Base-by-base conservation (phyloP, 306 rosid species). In the Medicago lupulina region DNA sequence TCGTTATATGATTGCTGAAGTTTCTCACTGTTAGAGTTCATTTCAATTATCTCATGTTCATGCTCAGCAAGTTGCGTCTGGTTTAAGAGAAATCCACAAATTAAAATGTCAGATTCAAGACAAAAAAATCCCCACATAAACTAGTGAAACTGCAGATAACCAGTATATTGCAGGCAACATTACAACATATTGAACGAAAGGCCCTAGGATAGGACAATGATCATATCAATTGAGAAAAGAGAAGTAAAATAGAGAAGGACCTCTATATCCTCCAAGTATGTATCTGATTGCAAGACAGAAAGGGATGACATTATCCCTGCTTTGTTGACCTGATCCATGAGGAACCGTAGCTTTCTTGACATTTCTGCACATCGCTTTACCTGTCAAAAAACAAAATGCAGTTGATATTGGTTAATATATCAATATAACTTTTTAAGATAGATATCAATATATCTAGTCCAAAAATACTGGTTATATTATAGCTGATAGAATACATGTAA, bases 331-430 rank as follows among this genome's bases (percentile, higher is more conserved):
- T 96, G 98, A 83, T 96, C 99, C 84, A 88, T 96, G 80, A 92
- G 85, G 82, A 92, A 88, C 13, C 97, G 87, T 67, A 96, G 87
- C 89, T 92, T 96, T 83, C 99, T 90, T 79, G 92, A 92, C 99
- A 96, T 96, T 87, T 96, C 99, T 36, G 94, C 97, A 86, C 99
- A 96, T 75, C 98, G 88, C 86, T 96, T 96, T 69, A 96, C 99
- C 99, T 96, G 86, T 59, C 82, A 62, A 66, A 76, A 76, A 67
- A 36, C 57, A 76, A 79, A 89, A 80, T 71, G 58, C n/a, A 63
- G 18, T 62, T 54, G 5, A 46, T 13, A 46, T 46, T 14, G 15
- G 51, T 46, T 46, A 46, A 46, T 46, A 13, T 14, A 46, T 46
- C 16, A 6, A 13, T 46, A 46, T 46, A 46, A 46, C 54, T 57